These are phyloP conservation scores for Trichothecium roseum DNA, from an alignment of 2,329 filamentous ascomycete species.

Conservation along the genomic window DNA sequence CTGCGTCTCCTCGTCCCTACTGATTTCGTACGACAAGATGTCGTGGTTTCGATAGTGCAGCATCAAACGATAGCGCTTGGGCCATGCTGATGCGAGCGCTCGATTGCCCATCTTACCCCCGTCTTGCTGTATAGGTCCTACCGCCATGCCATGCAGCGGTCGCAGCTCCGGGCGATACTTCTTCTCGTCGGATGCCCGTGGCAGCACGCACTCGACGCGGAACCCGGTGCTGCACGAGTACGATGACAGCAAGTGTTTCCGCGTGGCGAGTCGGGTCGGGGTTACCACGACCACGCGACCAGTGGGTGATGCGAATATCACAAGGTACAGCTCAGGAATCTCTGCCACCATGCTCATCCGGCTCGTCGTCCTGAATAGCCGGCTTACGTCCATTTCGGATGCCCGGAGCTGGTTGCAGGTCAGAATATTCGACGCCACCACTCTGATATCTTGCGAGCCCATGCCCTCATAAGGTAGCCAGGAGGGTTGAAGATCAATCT, in stretches of 20 bases:
- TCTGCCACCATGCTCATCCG: slow-evolving; percentile 49
- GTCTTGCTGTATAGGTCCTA: slow-evolving; percentile 49
- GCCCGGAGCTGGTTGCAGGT: slow-evolving; percentile 13
- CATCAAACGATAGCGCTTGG: slow-evolving; percentile 54
- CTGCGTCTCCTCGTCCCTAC: slow-evolving; percentile 26
- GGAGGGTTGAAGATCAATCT: slow-evolving; percentile 30
- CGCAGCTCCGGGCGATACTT: slow-evolving; percentile 21
- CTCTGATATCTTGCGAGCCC: slow-evolving; percentile 14
- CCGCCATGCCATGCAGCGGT: slow-evolving; percentile 56
- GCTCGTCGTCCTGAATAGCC: slow-evolving; percentile 22
- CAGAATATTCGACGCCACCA: slow-evolving; percentile 19
- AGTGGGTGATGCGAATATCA: slow-evolving; percentile 55
- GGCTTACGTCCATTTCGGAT: slow-evolving; percentile 6
- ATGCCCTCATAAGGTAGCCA: slow-evolving; percentile 10
- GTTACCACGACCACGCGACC: slow-evolving; percentile 58
- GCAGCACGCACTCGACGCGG: slow-evolving; percentile 43
- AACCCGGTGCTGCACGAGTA: slow-evolving; percentile 29
- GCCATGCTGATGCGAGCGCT: slow-evolving; percentile 12
- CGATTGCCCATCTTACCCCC: slow-evolving; percentile 12
- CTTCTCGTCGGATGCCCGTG: slow-evolving; percentile 34
- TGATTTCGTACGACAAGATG: slow-evolving; percentile 60
- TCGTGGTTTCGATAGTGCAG: slow-evolving; percentile 63
- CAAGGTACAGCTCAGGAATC: slow-evolving; percentile 60
- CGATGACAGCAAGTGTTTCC: not conserved
- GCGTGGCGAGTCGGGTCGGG: slow-evolving; percentile 22